Evolutionary conservation across 2,329 filamentous ascomycete species (phyloP), one percentile per base, ranked within the genome.

Genomic region (Fusarium transvaalense): DNA sequence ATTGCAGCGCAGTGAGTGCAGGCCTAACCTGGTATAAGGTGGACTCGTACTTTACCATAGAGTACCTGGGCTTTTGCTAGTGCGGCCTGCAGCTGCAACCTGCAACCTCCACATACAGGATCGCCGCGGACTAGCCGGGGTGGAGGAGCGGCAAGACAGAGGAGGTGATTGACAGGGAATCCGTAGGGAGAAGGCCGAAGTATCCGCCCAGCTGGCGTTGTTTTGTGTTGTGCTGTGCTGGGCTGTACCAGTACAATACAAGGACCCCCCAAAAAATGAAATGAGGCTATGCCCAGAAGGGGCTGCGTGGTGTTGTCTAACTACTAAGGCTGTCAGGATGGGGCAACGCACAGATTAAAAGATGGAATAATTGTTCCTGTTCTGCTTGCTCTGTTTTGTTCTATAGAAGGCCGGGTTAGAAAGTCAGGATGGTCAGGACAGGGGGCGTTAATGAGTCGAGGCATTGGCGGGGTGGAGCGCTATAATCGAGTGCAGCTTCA

Each of bases 111-210:
- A 73, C 47, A 61, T 61, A 50, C 62, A 60, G 64, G 71, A 74
- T 74, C 70, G 70, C 61, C 71, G 65, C 64, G 61, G 68, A 62
- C 68, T 73, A 66, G 64, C 66, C 68, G 65, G 71, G 69, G 61
- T 68, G 59, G 32, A 38, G 45, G 64, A 31, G 61, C 68, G 56
- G 61, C 61, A 65, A 60, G 60, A 58, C 47, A 56, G 56, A 67
- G 60, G 52, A 65, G 60, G 38, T 63, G 68, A 70, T 60, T 61
- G 69, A 71, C 66, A 71, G 54, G 68, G 60, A 61, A 56, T 23
- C 58, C 35, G 56, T 61, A 71, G 61, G 66, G 65, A 61, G 66
- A 57, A 61, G 47, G 50, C 66, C 66, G 66, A 69, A 60, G 66
- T 64, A 57, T 67, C 66, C 66, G 66, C 56, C 47, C 56, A 51